phyloP scores from a whole-genome alignment of 2,329 filamentous ascomycete species.

The Plenodomus biglobosus region DNA sequence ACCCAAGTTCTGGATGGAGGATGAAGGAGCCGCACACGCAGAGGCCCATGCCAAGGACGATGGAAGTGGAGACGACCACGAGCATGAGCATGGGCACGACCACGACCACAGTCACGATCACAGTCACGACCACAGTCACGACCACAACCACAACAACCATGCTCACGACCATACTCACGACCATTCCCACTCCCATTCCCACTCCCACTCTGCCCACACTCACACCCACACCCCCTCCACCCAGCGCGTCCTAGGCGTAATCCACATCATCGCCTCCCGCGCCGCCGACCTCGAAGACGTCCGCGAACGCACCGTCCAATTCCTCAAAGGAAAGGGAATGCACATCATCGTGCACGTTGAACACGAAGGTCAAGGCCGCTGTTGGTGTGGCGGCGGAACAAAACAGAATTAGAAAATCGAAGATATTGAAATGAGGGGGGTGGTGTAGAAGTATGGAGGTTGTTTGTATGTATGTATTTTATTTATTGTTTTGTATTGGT shows the following conservation, averaged over 20 bases:
- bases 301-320: slow-evolving; percentile 71
- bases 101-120: slow-evolving; percentile 29
- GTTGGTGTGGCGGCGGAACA: slow-evolving; percentile 61
- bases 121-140: slow-evolving; percentile 36
- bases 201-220: slow-evolving; percentile 17
- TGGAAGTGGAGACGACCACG: slow-evolving; percentile 28
- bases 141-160: slow-evolving; percentile 27
- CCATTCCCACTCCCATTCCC: slow-evolving; percentile 1
- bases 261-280: slow-evolving; percentile 77
- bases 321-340: slow-evolving; percentile 70
- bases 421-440: not conserved
- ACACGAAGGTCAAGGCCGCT: slow-evolving; percentile 70
- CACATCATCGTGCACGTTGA: slow-evolving; percentile 88
- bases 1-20: slow-evolving; percentile 91
- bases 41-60: slow-evolving; percentile 47
- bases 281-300: slow-evolving; percentile 80
- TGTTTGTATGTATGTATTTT: not conserved
- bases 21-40: slow-evolving; percentile 52
- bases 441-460: no score
- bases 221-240: slow-evolving; percentile 30
- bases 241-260: slow-evolving; percentile 71
- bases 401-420: slow-evolving; percentile 20
- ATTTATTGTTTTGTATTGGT: no score
- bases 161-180: slow-evolving; percentile 37
- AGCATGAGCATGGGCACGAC: slow-evolving; percentile 19